Conservation (phyloP, 2,329 filamentous ascomycete species). For the Myrmaecium sp. region DNA sequence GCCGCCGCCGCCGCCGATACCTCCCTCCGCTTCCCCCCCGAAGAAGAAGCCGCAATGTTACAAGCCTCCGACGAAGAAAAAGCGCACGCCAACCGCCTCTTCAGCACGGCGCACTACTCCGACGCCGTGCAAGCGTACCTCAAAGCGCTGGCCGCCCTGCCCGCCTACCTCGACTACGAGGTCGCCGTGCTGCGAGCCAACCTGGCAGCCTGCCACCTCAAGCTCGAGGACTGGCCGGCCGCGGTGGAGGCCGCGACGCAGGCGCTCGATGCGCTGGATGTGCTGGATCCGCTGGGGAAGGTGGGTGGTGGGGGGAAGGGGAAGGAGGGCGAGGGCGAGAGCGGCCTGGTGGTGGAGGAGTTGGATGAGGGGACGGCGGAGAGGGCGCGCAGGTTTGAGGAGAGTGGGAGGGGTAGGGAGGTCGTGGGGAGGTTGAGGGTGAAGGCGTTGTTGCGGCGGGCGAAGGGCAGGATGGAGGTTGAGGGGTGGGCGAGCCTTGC, state of each 20-base stretch:
- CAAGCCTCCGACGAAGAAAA: slow-evolving; percentile 58
- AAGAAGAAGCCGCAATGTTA: slow-evolving; percentile 29
- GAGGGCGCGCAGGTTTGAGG: slow-evolving; percentile 21
- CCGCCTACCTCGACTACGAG: slow-evolving; percentile 75
- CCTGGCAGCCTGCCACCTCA: slow-evolving; percentile 75
- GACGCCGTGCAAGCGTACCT: slow-evolving; percentile 72
- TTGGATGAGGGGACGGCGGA: slow-evolving; percentile 26
- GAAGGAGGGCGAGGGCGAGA: slow-evolving; percentile 21
- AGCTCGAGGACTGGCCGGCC: slow-evolving; percentile 71
- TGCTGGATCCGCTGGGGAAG: slow-evolving; percentile 29
- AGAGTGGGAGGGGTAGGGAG: slow-evolving; percentile 11
- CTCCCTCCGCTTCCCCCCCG: slow-evolving; percentile 3
- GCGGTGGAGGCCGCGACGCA: slow-evolving; percentile 57
- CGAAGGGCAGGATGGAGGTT: slow-evolving; percentile 51
- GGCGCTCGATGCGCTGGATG: slow-evolving; percentile 56
- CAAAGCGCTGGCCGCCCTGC: slow-evolving; percentile 60
- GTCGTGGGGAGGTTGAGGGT: slow-evolving; percentile 55
- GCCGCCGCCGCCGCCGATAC: background rate
- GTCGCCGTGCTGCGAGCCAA: slow-evolving; percentile 77
- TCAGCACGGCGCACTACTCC: slow-evolving; percentile 52
- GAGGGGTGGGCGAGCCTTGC: slow-evolving; percentile 68
- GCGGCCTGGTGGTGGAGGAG: slow-evolving; percentile 15
- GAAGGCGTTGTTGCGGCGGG: slow-evolving; percentile 69
- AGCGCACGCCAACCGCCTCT: slow-evolving; percentile 61
- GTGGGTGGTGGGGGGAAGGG: slow-evolving; percentile 7